phyloP scores from a whole-genome alignment of 1,139 yeast species.

The Yamadazyma dendronema region DNA sequence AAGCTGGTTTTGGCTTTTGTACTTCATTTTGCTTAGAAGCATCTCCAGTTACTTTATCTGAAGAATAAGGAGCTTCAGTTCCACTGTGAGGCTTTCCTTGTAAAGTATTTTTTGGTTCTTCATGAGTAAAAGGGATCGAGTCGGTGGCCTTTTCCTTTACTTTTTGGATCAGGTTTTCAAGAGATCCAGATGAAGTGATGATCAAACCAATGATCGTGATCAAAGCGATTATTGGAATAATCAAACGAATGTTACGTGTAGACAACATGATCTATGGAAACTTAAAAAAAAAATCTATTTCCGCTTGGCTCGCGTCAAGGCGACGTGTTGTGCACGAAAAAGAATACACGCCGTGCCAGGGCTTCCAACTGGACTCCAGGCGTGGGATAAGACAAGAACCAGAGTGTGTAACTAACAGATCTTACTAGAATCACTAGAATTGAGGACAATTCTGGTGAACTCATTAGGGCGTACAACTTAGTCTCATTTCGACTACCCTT shows the following conservation, averaged over 20 bases:
- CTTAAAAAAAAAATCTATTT: neutral
- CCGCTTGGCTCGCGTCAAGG: neutral
- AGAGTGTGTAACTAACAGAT: too few relatives aligned
- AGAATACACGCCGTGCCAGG: neutral
- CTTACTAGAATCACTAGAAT: too few relatives aligned
- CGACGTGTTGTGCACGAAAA: neutral
- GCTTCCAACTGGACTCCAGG: too few relatives aligned
- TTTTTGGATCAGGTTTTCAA: conserved; percentile 25
- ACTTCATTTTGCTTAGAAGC: conserved; percentile 1
- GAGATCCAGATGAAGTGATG: conserved; percentile 31
- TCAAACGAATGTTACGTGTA: conserved; percentile 38
- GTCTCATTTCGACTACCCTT: too few relatives aligned
- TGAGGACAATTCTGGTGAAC: too few relatives aligned
- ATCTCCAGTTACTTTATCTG: conserved; percentile 11
- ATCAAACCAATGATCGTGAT: conserved; percentile 37
- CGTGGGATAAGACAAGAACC: too few relatives aligned
- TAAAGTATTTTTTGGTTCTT: conserved; percentile 29
- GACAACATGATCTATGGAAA: conserved; percentile 25
- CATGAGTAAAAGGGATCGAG: conserved; percentile 18
- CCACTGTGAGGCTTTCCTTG: conserved; percentile 36
- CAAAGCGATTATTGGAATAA: conserved; percentile 34
- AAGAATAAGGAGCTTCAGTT: conserved; percentile 35
- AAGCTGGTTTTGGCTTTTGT: conserved; percentile 2
- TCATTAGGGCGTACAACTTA: too few relatives aligned
- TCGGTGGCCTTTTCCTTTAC: conserved; percentile 28